A percentile compares a stretch with the other conserved stretches of the same genome.
phyloP scores from a whole-genome alignment of 805 yeast species.

The Pichia rugopelliculosa region DNA sequence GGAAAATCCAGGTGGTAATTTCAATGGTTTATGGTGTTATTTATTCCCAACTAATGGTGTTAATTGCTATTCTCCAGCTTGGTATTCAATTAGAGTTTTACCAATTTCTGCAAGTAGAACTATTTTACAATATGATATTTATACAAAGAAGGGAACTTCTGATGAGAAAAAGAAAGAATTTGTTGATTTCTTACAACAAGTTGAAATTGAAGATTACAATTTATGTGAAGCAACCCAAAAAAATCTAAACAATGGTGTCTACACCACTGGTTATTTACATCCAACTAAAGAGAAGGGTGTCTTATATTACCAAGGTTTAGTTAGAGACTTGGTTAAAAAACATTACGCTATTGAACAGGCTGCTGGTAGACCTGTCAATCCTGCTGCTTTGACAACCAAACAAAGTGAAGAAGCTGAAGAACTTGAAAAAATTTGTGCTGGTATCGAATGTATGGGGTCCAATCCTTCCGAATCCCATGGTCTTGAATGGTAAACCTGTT shows the following conservation, averaged over 20 bases:
- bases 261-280: constrained; percentile 51
- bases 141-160: constrained; percentile 50
- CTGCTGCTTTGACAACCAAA: constrained; percentile 40
- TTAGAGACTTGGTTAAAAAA: constrained; percentile 49
- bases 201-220: constrained; percentile 55
- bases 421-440: constrained; percentile 42
- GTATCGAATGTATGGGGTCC: constrained; percentile 43
- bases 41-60: constrained; percentile 53
- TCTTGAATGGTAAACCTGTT: constrained; percentile 23
- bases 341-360: constrained; percentile 41
- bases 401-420: constrained; percentile 39
- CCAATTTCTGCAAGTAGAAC: constrained; percentile 49
- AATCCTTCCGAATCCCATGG: constrained; percentile 28
- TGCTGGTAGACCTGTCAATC: constrained; percentile 42
- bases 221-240: constrained; percentile 53
- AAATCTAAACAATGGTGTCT: constrained; percentile 54
- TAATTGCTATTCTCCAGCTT: constrained; percentile 60
- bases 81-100: constrained; percentile 55
- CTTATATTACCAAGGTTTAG: constrained; percentile 47
- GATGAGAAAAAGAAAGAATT: constrained; percentile 50
- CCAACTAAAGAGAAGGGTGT: constrained; percentile 56
- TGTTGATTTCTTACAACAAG: constrained; percentile 55
- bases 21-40: constrained; percentile 58
- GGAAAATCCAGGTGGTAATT: constrained; percentile 51
- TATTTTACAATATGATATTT: constrained; percentile 52